A percentile compares a stretch with the other conserved stretches of the same genome.
phyloP scores from a whole-genome alignment of 306 rosid genomes.

The Biancaea sappan region DNA sequence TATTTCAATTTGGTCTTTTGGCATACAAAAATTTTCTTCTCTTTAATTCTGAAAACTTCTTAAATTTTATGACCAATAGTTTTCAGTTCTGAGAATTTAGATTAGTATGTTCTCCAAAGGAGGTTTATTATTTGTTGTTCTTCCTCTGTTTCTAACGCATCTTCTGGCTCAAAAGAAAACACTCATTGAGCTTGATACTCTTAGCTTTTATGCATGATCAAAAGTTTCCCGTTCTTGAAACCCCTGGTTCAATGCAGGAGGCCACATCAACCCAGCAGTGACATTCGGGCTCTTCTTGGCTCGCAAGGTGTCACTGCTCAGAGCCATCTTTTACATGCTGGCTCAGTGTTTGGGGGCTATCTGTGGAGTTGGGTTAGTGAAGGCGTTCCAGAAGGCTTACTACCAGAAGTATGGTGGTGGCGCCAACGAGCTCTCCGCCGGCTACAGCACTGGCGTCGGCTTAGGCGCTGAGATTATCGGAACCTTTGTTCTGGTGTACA shows the following conservation, averaged over 20 bases:
- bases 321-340: conserved; percentile 85
- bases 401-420: conserved; percentile 70
- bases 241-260: conserved; percentile 51
- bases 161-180: neutral
- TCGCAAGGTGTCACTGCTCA: conserved; percentile 79
- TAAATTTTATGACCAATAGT: too few species aligned
- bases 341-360: conserved; percentile 95
- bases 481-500: conserved; percentile 85
- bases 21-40: too few species aligned
- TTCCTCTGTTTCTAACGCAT: neutral
- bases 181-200: neutral
- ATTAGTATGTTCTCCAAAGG: too few species aligned
- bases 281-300: conserved; percentile 93
- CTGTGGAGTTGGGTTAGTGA: conserved; percentile 82
- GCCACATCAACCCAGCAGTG: conserved; percentile 98
- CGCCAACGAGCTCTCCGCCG: conserved; percentile 55
- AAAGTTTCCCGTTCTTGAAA: neutral
- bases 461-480: conserved; percentile 89
- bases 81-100: too few species aligned
- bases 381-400: conserved; percentile 68
- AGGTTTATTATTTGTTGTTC: too few species aligned
- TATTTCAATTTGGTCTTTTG: too few species aligned
- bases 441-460: conserved; percentile 67
- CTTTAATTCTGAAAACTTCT: too few species aligned
- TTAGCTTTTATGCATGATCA: neutral